phyloP scores from a whole-genome alignment of 2,329 filamentous ascomycete species.

The Pseudogymnoascus sp. region DNA sequence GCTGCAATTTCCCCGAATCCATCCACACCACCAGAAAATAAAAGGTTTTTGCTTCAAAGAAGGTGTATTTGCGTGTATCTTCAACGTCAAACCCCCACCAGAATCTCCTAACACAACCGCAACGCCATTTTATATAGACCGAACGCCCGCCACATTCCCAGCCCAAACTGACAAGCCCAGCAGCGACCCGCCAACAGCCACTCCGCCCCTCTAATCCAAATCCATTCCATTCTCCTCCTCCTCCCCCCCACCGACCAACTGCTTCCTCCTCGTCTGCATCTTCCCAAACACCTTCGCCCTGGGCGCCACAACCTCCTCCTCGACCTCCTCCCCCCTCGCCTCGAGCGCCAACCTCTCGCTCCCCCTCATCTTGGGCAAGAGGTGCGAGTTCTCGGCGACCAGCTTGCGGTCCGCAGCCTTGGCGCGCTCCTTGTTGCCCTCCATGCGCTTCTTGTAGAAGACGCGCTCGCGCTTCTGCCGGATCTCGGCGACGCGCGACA shows the following conservation, averaged over 20 bases:
- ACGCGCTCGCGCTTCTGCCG: conserved; percentile 72
- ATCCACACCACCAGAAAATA: too few relatives aligned
- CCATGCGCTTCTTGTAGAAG: conserved; percentile 92
- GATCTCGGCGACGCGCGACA: conserved; percentile 86
- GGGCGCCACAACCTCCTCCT: conserved; percentile 35
- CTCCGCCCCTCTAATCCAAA: conserved; percentile 27
- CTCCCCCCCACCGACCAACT: conserved; percentile 30
- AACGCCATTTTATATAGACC: conserved; percentile 5
- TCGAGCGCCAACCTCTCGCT: conserved; percentile 53
- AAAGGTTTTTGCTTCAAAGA: not conserved
- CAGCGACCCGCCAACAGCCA: too few relatives aligned
- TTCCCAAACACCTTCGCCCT: conserved; percentile 31
- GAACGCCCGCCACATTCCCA: not conserved
- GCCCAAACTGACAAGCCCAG: not conserved
- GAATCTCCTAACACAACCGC: conserved; percentile 3
- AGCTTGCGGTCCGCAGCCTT: conserved; percentile 74
- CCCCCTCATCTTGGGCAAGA: conserved; percentile 66
- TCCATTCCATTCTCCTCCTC: conserved; percentile 40
- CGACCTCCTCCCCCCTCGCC: conserved; percentile 41
- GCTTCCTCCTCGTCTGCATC: conserved; percentile 32
- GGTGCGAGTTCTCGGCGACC: conserved; percentile 84
- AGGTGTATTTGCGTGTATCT: not conserved
- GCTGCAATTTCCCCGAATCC: too few relatives aligned
- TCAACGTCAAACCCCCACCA: not conserved
- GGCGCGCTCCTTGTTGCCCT: conserved; percentile 77